Percentiles rank a stretch among this genome's conserved stretches.
Evolutionary conservation across 192 early-diverging fungal species (phyloP).

Genomic region (Backusella mclennaniae): DNA sequence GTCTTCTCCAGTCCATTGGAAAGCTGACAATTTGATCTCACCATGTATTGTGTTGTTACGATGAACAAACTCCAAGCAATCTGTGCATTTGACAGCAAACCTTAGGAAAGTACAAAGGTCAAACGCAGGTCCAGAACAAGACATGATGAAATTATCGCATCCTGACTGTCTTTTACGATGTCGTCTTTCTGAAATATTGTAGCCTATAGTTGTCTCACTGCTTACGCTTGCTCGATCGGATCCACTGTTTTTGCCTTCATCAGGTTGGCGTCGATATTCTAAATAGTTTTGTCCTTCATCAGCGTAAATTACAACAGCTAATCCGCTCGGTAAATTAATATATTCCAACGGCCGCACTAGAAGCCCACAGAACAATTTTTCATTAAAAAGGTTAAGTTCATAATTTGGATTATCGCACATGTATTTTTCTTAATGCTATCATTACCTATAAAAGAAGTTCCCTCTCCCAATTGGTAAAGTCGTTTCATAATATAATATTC

Average conservation of each 20-base stretch:
- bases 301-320: conserved; percentile 25
- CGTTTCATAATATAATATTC: conserved; percentile 30
- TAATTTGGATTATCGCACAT: not conserved
- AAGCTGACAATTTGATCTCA: conserved; percentile 25
- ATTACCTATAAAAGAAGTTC: conserved; percentile 29
- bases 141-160: not conserved
- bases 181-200: not conserved
- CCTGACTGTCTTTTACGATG: not conserved
- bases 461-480: conserved; percentile 25
- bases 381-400: not conserved
- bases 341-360: conserved; percentile 29
- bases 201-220: not conserved
- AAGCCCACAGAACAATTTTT: conserved; percentile 1
- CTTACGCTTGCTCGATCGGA: not conserved
- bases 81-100: conserved; percentile 32
- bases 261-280: conserved; percentile 11
- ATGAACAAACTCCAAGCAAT: conserved; percentile 37
- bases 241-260: not conserved
- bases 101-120: conserved; percentile 32
- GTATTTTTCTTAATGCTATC: not conserved
- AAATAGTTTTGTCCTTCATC: conserved; percentile 27
- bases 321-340: conserved; percentile 15
- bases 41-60: conserved; percentile 29
- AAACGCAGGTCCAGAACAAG: conserved; percentile 1
- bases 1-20: conserved; percentile 26